A percentile compares a stretch with the other conserved stretches of the same genome.
Evolutionary conservation across 768 basidiomycete genomes (phyloP).

Genomic region (Tulasnella sp.): DNA sequence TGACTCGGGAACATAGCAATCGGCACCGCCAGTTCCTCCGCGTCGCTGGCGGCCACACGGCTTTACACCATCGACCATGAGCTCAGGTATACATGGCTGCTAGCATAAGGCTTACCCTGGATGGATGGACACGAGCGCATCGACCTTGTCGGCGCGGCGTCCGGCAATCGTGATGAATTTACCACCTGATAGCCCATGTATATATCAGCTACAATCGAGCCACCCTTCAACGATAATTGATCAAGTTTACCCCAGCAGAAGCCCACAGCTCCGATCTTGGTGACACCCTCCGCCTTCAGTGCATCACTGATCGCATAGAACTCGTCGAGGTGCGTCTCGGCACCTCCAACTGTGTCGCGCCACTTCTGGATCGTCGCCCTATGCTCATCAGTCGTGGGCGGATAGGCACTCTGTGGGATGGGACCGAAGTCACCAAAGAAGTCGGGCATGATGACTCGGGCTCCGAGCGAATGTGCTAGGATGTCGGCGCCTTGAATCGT

Average conservation of each 20-base stretch:
- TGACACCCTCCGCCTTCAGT: slow-evolving; percentile 35
- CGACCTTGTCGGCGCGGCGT: slow-evolving; percentile 29
- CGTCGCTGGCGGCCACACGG: slow-evolving; percentile 34
- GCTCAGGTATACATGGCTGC: too few species aligned
- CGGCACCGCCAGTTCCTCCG: slow-evolving; percentile 40
- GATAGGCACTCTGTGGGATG: neutral
- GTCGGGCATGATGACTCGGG: slow-evolving; percentile 3
- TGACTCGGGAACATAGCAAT: slow-evolving; percentile 45
- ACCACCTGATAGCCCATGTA: slow-evolving; percentile 37
- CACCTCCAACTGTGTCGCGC: neutral
- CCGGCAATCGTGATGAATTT: slow-evolving; percentile 22
- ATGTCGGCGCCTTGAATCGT: neutral
- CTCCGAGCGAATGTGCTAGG: neutral
- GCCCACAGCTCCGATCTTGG: slow-evolving; percentile 35
- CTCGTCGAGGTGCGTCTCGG: slow-evolving; percentile 18
- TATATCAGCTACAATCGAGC: too few species aligned
- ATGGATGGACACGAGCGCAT: slow-evolving; percentile 41
- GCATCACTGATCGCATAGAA: slow-evolving; percentile 33
- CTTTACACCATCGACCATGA: slow-evolving; percentile 45
- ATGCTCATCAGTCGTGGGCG: neutral
- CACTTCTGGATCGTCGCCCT: neutral
- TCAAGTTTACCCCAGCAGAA: slow-evolving; percentile 41
- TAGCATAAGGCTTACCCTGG: slow-evolving; percentile 39
- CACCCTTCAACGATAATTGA: too few species aligned
- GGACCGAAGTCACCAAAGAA: neutral